These are phyloP conservation scores for Agaricus blazei DNA, from an alignment of 768 basidiomycete species.

Conservation along the genomic window DNA sequence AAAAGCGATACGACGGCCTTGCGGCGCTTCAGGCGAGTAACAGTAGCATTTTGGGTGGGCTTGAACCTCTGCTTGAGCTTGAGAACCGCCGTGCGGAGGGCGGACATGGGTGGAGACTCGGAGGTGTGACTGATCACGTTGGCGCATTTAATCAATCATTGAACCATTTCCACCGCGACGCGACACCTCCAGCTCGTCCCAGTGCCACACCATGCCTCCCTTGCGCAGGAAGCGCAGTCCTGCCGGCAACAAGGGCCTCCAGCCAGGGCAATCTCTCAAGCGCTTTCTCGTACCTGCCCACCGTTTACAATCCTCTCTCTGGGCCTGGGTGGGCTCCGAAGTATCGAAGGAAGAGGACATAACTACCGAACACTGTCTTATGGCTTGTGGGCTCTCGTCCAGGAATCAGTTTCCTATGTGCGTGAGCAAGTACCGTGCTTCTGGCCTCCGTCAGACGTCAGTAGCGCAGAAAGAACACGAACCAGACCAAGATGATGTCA, in stretches of 20 bases:
- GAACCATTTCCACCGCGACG: constrained; percentile 6
- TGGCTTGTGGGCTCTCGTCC: constrained; percentile 62
- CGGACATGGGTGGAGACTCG: not conserved
- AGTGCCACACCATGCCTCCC: constrained; percentile 36
- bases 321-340: constrained; percentile 79
- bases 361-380: constrained; percentile 56
- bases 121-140: not conserved
- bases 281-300: constrained; percentile 45
- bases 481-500: constrained; percentile 60
- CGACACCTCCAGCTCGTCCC: constrained; percentile 11
- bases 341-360: constrained; percentile 54
- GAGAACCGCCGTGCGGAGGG: constrained; percentile 9
- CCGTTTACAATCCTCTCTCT: constrained; percentile 39
- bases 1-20: constrained; percentile 31
- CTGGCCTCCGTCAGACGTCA: constrained; percentile 8
- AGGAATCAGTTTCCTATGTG: constrained; percentile 51
- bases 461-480: constrained; percentile 37
- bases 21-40: constrained; percentile 41
- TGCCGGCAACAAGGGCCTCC: constrained; percentile 40
- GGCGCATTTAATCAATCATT: constrained; percentile 7
- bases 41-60: constrained; percentile 23
- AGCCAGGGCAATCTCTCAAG: constrained; percentile 59
- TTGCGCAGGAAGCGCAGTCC: constrained; percentile 57
- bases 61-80: constrained; percentile 20
- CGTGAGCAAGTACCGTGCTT: constrained; percentile 44